These are phyloP conservation scores for Isochrysis galbana DNA, from an alignment of 78 protist species.

Conservation along the genomic window DNA sequence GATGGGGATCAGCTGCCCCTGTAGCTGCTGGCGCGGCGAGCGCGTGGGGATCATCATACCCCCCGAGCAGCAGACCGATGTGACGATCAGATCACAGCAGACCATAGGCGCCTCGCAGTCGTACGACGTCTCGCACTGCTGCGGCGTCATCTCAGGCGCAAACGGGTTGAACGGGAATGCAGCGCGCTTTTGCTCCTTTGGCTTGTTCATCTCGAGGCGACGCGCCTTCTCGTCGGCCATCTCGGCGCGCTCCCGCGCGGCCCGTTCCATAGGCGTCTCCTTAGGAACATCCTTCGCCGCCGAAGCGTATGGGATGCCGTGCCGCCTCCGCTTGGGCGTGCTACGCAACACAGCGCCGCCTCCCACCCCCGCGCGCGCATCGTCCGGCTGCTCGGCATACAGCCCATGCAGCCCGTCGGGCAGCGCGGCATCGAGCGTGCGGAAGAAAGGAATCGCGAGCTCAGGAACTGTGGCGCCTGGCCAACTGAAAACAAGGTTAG, in stretches of 20 bases:
- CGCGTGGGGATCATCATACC: not conserved
- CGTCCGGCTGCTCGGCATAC: too few species aligned
- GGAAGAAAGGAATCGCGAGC: too few species aligned
- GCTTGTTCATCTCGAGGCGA: not conserved
- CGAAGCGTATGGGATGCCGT: too few species aligned
- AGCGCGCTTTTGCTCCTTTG: not conserved
- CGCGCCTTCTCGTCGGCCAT: not conserved
- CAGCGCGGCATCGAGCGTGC: too few species aligned
- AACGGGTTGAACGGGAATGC: not conserved
- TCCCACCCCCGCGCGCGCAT: too few species aligned
- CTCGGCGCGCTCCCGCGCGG: slow-evolving; percentile 8
- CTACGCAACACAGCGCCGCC: too few species aligned
- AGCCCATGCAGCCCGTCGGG: too few species aligned
- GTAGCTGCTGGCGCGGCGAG: not conserved
- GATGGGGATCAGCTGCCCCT: slow-evolving; percentile 2
- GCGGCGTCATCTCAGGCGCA: not conserved
- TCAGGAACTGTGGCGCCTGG: too few species aligned
- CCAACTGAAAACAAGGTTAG: too few species aligned
- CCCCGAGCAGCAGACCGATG: not conserved
- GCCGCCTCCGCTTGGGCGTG: too few species aligned
- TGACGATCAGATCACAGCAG: slow-evolving; percentile 7
- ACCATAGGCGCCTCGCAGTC: slow-evolving; percentile 1
- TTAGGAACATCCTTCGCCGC: too few species aligned
- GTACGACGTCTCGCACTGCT: not conserved
- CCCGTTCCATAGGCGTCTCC: not conserved